phyloP scores from a whole-genome alignment of 75 land plant genomes.

The Isoetes taiwanensis region DNA sequence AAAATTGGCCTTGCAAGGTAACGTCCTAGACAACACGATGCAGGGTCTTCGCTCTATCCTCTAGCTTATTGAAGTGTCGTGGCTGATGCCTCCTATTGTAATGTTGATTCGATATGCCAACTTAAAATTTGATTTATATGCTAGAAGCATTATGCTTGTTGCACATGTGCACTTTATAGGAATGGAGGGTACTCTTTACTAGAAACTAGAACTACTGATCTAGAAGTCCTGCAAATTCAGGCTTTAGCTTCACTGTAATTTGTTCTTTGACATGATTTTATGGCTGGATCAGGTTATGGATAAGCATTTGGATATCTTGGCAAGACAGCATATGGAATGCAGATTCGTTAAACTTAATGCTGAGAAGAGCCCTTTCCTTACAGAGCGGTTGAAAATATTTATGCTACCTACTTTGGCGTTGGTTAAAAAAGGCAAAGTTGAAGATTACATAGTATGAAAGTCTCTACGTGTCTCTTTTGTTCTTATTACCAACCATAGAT shows the following conservation, averaged over 20 bases:
- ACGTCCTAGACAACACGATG: too few species aligned
- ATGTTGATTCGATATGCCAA: too few species aligned
- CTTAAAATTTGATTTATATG: too few species aligned
- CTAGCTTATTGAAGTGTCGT: too few species aligned
- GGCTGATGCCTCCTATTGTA: too few species aligned
- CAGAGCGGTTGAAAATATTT: constrained; percentile 74
- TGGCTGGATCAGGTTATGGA: constrained; percentile 80
- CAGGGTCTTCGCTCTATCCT: too few species aligned
- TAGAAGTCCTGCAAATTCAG: background rate
- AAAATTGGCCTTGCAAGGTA: constrained; percentile 99
- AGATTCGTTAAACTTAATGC: constrained; percentile 92
- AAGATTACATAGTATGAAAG: constrained; percentile 87
- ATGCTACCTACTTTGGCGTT: constrained; percentile 93
- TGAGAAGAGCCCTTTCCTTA: constrained; percentile 92
- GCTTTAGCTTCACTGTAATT: background rate
- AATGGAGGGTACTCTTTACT: too few species aligned
- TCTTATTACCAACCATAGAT: background rate
- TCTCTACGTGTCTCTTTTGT: background rate
- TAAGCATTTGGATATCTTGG: constrained; percentile 66
- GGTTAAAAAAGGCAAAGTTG: constrained; percentile 90
- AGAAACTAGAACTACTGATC: background rate
- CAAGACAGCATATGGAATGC: constrained; percentile 88
- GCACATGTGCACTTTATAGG: too few species aligned
- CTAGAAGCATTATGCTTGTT: too few species aligned
- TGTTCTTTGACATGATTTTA: too few species aligned